Base-by-base conservation (phyloP, 2,329 filamentous ascomycete genomes). In the Penicillium expansum region DNA sequence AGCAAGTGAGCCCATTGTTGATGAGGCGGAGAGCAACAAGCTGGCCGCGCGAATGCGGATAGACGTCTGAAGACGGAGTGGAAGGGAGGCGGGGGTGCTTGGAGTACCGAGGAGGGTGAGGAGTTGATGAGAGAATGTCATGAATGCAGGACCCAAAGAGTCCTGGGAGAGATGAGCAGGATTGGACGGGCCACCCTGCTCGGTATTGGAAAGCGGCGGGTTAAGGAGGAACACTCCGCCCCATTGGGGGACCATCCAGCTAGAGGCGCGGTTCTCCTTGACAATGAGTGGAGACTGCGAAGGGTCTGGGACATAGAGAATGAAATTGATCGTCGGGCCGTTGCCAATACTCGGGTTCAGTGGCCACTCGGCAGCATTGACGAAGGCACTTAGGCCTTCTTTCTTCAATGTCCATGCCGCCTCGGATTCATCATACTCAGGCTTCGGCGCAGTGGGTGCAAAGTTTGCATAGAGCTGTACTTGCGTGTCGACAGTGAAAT, bases 321-420 rank as follows among this genome's bases (percentile, higher is more conserved):
- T 87, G 71, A 99, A 97, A 75, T 99, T 97, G 69, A 99, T 87
- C 0, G 94, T 99, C 1, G 94, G 94, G 0, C 93, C 93, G 18
- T 86, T 86, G 41, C 92, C 94, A 64, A 99, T 97, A 55, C 91
- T 96, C 0, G 93, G 93, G 60, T 90, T 96, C 3, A 99, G 77
- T 0, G 94, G 94, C 94, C 94, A 99, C 76, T 99, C 94, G 2
- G 94, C 94, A 2, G 93, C 92, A 69, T 99, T 99, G 74, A 99
- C 92, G 69, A 99, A 99, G 1, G 90, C 92, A 37, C 91, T 91
- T 1, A 99, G 81, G 67, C 96, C 92, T 65, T 96, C 89, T 71
- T 91, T 92, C 67, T 84, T 86, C 35, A 99, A 78, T 0, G 79
- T 83, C 85, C 85, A 88, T 32, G 88, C 82, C 24, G 86, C 76